Evolutionary conservation across 129 eudicot genomes (phyloP).

Genomic region (Artemisia annua): DNA sequence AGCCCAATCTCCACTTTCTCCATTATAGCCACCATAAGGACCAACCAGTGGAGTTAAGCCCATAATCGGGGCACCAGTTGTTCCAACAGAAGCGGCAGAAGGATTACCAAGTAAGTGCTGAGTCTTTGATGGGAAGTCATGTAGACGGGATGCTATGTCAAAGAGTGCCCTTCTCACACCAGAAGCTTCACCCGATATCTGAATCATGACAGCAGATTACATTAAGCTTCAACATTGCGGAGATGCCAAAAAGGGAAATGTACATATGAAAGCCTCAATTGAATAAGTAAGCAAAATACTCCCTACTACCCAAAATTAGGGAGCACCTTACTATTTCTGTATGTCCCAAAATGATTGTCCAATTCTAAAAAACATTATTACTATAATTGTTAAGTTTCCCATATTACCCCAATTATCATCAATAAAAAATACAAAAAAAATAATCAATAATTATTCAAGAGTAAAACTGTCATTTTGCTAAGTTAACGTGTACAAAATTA

Average conservation of each 20-base stretch:
- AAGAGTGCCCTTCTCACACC: conserved; percentile 5
- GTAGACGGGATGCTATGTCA: conserved; percentile 32
- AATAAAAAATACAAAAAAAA: no score
- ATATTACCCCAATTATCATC: no score
- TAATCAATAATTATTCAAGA: no score
- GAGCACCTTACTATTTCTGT: no score
- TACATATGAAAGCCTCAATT: neutral
- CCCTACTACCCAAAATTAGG: no score
- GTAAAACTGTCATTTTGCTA: no score
- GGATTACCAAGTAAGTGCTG: conserved; percentile 62
- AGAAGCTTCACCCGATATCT: conserved; percentile 20
- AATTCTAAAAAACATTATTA: no score
- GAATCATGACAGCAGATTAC: conserved; percentile 1
- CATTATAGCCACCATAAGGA: conserved; percentile 52
- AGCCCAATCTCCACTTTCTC: conserved; percentile 47
- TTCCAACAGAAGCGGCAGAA: conserved; percentile 44
- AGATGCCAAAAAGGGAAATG: neutral
- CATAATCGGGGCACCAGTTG: conserved; percentile 58
- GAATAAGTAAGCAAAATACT: neutral
- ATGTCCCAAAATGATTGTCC: no score
- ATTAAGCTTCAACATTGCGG: neutral
- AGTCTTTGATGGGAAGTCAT: conserved; percentile 73
- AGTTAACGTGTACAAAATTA: no score
- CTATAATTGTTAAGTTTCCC: no score
- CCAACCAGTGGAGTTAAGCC: conserved; percentile 60